Percentiles rank a stretch among this genome's conserved stretches.
Conservation (phyloP, 768 basidiomycete genomes). For the Lentinula aciculospora region DNA sequence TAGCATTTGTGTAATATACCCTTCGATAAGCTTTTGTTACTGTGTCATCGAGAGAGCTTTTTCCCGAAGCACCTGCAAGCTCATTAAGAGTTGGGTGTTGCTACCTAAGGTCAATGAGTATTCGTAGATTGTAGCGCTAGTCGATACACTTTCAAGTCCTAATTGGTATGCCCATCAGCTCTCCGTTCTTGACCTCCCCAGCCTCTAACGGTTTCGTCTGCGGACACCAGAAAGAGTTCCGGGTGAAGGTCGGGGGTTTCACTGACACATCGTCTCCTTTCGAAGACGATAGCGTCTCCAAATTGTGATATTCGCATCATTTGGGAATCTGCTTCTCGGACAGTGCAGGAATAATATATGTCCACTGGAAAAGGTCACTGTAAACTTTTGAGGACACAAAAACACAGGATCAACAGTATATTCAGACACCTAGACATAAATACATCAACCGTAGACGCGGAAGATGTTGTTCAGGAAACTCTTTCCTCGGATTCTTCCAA, state of each 20-base stretch:
- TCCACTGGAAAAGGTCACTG: not conserved
- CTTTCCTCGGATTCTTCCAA: constrained; percentile 41
- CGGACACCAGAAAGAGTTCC: constrained; percentile 1
- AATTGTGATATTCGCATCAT: constrained; percentile 6
- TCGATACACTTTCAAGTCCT: not conserved
- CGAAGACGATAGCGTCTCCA: constrained; percentile 1
- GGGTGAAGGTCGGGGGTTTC: constrained; percentile 1
- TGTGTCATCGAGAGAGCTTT: too few species aligned
- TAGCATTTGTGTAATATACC: constrained; percentile 53
- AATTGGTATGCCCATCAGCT: constrained; percentile 7
- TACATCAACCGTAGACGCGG: not conserved
- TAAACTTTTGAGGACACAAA: not conserved
- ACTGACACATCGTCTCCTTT: not conserved
- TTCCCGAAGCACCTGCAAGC: too few species aligned
- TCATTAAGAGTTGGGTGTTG: too few species aligned
- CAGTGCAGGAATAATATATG: too few species aligned
- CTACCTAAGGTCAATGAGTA: too few species aligned
- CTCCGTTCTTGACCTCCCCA: constrained; percentile 7
- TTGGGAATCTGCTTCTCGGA: not conserved
- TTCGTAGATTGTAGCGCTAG: too few species aligned
- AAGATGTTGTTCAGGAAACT: constrained; percentile 1
- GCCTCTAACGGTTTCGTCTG: constrained; percentile 5
- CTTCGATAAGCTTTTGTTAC: too few species aligned
- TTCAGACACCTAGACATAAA: not conserved
- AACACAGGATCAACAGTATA: not conserved